Percentiles rank a stretch among this genome's conserved stretches.
These are phyloP conservation scores for Leccinum griseonigrum DNA, from an alignment of 1,284 basidiomycete species.

Conservation along the genomic window DNA sequence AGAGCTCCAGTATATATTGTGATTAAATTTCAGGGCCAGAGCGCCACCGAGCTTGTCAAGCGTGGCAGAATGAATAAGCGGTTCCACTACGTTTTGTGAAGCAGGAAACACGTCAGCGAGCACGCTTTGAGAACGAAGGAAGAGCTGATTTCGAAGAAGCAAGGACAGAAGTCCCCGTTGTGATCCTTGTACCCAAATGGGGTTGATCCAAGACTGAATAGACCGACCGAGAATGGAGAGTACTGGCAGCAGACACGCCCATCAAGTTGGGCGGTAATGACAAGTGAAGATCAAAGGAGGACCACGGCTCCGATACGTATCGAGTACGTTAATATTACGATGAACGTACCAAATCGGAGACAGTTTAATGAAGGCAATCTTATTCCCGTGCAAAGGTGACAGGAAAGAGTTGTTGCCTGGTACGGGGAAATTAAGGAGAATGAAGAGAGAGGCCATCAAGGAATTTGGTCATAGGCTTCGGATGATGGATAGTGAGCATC, in stretches of 20 bases:
- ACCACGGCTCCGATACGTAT: conserved; percentile 28
- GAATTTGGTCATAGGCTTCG: conserved; percentile 18
- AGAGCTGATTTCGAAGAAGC: conserved; percentile 12
- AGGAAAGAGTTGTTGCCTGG: conserved; percentile 1
- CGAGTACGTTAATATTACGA: conserved; percentile 29
- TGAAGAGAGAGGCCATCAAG: conserved; percentile 1
- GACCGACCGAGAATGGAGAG: conserved; percentile 7
- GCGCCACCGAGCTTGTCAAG: conserved; percentile 5
- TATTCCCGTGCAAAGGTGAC: conserved; percentile 18
- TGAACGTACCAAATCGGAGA: conserved; percentile 19
- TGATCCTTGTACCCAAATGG: conserved; percentile 11
- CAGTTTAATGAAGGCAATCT: conserved; percentile 24
- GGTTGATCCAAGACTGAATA: conserved; percentile 6
- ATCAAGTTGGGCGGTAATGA: conserved; percentile 21
- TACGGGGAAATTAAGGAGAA: conserved; percentile 14
- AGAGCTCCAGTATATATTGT: neutral
- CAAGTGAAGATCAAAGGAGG: conserved; percentile 25
- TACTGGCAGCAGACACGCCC: neutral
- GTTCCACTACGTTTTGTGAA: conserved; percentile 5
- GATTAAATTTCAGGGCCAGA: neutral
- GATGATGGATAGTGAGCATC: conserved; percentile 15
- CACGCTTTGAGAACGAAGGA: conserved; percentile 4
- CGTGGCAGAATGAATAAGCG: conserved; percentile 5
- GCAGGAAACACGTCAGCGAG: conserved; percentile 14
- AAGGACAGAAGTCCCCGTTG: conserved; percentile 18